Conservation (phyloP, 257 asterid species). For the Voacanga thouarsii region DNA sequence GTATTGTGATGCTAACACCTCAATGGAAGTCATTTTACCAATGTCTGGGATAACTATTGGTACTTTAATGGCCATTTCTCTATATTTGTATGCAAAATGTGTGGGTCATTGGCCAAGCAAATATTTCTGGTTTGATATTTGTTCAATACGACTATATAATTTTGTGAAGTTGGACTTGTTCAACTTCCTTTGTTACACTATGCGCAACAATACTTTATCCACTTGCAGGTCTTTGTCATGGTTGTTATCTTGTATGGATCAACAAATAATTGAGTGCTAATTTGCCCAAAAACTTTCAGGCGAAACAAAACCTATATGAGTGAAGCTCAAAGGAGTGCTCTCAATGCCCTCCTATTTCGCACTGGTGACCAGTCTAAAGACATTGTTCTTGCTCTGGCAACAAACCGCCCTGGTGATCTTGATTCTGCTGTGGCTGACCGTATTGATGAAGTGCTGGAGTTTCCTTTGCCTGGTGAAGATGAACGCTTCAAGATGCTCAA, state of each 20-base stretch:
- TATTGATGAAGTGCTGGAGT: slow-evolving; percentile 89
- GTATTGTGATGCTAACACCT: neutral
- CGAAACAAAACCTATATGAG: slow-evolving; percentile 95
- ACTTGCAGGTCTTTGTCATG: neutral
- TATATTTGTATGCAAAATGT: neutral
- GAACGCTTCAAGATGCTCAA: slow-evolving; percentile 81
- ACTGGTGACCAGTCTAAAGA: slow-evolving; percentile 98
- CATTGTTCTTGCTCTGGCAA: slow-evolving; percentile 89
- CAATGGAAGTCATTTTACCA: neutral
- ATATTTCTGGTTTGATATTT: neutral
- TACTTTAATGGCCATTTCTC: neutral
- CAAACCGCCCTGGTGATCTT: slow-evolving; percentile 94
- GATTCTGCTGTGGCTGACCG: slow-evolving; percentile 96
- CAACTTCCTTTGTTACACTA: neutral
- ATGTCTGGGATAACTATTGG: neutral
- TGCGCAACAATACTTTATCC: neutral
- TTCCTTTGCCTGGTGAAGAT: slow-evolving; percentile 85
- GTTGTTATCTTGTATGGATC: neutral
- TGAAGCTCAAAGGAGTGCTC: slow-evolving; percentile 99
- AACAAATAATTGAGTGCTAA: neutral
- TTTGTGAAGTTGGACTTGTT: neutral
- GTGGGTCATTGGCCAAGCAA: neutral
- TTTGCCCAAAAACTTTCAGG: slow-evolving; percentile 36
- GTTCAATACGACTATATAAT: neutral
- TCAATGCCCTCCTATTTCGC: slow-evolving; percentile 83